phyloP scores from a whole-genome alignment of 495 filamentous ascomycete species.

The Aspergillus mulundensis region DNA sequence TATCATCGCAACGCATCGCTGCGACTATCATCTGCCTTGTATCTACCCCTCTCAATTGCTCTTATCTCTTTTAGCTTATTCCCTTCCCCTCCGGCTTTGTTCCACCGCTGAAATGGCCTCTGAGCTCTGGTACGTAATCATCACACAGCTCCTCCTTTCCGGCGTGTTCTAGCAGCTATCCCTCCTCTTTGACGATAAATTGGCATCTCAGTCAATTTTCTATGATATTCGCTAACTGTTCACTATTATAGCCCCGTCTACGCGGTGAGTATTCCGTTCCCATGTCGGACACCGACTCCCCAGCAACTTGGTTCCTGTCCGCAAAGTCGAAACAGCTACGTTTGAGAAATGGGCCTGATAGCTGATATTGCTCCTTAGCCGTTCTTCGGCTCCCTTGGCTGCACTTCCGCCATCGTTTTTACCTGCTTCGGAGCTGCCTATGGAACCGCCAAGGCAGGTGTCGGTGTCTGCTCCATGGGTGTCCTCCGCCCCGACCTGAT shows the following conservation, averaged over 20 bases:
- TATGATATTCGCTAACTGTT: neutral
- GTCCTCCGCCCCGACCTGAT: constrained; percentile 96
- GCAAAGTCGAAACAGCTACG: neutral
- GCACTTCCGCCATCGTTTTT: constrained; percentile 97
- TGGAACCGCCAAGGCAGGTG: constrained; percentile 98
- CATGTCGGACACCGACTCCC: constrained; percentile 13
- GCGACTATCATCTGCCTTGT: constrained; percentile 22
- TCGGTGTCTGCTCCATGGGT: constrained; percentile 97
- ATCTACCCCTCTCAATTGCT: neutral
- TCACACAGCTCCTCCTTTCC: constrained; percentile 29
- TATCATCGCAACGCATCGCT: constrained; percentile 29
- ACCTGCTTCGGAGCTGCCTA: constrained; percentile 98
- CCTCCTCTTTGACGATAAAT: constrained; percentile 24
- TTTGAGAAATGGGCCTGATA: constrained; percentile 10
- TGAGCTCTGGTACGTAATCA: constrained; percentile 60
- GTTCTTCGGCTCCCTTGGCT: constrained; percentile 99
- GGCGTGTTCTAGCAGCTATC: constrained; percentile 23
- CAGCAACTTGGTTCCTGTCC: constrained; percentile 1
- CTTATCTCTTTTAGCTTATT: constrained; percentile 9
- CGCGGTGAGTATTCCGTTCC: constrained; percentile 71
- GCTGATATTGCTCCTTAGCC: constrained; percentile 55
- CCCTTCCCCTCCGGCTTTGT: constrained; percentile 10
- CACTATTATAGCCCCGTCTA: constrained; percentile 77
- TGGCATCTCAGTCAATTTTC: constrained; percentile 42
- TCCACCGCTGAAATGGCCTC: constrained; percentile 51